A percentile compares a stretch with the other conserved stretches of the same genome.
Evolutionary conservation across 306 rosid species (phyloP).

Genomic region (Inga laurina): DNA sequence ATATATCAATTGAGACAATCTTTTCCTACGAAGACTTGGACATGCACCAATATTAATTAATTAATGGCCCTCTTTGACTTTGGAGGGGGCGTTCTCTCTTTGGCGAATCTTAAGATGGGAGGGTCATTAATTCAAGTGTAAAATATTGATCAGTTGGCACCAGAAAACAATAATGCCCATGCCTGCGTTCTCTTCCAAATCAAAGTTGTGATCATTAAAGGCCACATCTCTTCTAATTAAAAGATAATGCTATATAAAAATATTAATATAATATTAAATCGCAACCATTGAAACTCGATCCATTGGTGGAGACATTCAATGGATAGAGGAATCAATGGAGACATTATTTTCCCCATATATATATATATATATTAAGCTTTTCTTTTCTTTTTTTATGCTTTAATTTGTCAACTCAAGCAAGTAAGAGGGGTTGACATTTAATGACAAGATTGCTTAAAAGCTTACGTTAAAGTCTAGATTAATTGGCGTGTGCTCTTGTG

Average conservation of each 20-base stretch:
- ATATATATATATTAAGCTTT: not conserved
- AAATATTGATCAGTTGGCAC: not conserved
- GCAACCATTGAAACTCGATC: too few species aligned
- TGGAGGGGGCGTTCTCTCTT: not conserved
- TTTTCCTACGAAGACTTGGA: too few species aligned
- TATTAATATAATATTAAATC: too few species aligned
- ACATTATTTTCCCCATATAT: too few species aligned
- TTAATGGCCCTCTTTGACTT: not conserved
- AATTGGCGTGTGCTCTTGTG: not conserved
- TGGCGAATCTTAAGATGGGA: not conserved
- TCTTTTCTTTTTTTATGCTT: not conserved
- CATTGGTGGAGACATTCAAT: too few species aligned
- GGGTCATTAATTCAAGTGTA: not conserved
- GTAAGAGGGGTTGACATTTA: not conserved
- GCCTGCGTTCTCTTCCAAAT: not conserved
- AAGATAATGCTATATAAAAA: too few species aligned
- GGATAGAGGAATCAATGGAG: too few species aligned
- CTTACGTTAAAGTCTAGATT: not conserved
- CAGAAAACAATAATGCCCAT: not conserved
- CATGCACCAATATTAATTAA: too few species aligned
- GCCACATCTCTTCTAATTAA: not conserved
- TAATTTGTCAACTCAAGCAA: slow-evolving; percentile 1
- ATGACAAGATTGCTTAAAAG: not conserved
- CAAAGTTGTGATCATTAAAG: not conserved
- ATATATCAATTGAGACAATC: too few species aligned